These are phyloP conservation scores for Setaria viridis DNA, from an alignment of 202 grass and related monocot genomes.

Conservation along the genomic window DNA sequence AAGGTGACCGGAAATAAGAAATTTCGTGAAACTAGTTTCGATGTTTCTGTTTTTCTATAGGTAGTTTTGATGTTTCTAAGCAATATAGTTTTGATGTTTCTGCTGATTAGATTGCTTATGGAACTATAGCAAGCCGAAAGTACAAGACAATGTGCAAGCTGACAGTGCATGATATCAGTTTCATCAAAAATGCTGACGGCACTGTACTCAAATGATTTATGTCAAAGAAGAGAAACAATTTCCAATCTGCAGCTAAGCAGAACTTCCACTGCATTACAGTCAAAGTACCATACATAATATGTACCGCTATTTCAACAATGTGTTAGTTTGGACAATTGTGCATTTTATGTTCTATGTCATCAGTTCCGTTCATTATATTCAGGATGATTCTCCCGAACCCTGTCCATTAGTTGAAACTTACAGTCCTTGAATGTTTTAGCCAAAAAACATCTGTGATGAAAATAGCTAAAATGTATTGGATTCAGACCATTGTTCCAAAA, in stretches of 20 bases:
- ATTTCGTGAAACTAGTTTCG: background rate
- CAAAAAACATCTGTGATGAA: background rate
- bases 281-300: background rate
- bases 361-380: background rate
- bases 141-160: background rate
- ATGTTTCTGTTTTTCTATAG: background rate
- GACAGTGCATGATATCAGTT: background rate
- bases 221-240: background rate
- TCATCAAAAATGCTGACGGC: background rate
- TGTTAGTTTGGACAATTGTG: background rate
- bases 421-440: background rate
- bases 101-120: background rate
- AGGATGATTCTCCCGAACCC: background rate
- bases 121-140: background rate
- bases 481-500: background rate
- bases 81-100: background rate
- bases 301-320: background rate
- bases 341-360: background rate
- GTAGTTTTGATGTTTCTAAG: background rate
- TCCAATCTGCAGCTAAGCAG: background rate
- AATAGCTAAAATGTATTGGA: background rate
- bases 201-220: background rate
- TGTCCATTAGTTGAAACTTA: background rate
- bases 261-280: background rate
- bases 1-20: conserved; percentile 26